phyloP scores from a whole-genome alignment of 2,329 filamentous ascomycete species.

The Lachnellula willkommii region DNA sequence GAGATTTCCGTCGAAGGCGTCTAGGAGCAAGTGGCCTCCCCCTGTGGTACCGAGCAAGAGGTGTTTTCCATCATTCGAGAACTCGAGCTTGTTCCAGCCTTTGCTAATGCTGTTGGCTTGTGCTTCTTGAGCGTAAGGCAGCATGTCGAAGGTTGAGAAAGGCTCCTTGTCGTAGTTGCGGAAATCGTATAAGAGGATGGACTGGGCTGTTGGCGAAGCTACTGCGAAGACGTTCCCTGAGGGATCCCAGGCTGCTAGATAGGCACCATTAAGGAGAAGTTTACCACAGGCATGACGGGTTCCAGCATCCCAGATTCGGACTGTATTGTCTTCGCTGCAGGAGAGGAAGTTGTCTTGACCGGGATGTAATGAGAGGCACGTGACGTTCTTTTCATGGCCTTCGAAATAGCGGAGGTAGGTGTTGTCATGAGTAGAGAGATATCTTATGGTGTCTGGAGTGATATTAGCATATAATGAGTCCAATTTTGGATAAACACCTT shows the following conservation, averaged over 20 bases:
- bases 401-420: conserved; percentile 94
- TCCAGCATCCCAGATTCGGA: conserved; percentile 78
- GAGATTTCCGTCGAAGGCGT: conserved; percentile 79
- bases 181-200: conserved; percentile 83
- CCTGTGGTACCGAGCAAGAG: conserved; percentile 80
- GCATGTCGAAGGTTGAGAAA: conserved; percentile 77
- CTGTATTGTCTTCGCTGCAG: conserved; percentile 83
- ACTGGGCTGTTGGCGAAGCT: conserved; percentile 72
- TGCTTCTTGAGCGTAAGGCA: conserved; percentile 47
- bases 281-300: conserved; percentile 74
- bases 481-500: conserved; percentile 23
- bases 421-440: conserved; percentile 89
- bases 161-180: conserved; percentile 91
- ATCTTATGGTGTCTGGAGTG: conserved; percentile 69
- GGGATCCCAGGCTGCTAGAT: conserved; percentile 84
- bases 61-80: conserved; percentile 91
- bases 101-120: conserved; percentile 45
- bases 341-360: conserved; percentile 88
- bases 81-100: conserved; percentile 88
- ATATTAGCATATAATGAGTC: conserved; percentile 1
- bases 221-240: conserved; percentile 89
- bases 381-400: conserved; percentile 81
- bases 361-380: conserved; percentile 76
- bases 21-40: conserved; percentile 82
- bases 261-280: conserved; percentile 73